Conservation (phyloP, 371 early-diverging fungal species). For the Fennellomyces sp. region DNA sequence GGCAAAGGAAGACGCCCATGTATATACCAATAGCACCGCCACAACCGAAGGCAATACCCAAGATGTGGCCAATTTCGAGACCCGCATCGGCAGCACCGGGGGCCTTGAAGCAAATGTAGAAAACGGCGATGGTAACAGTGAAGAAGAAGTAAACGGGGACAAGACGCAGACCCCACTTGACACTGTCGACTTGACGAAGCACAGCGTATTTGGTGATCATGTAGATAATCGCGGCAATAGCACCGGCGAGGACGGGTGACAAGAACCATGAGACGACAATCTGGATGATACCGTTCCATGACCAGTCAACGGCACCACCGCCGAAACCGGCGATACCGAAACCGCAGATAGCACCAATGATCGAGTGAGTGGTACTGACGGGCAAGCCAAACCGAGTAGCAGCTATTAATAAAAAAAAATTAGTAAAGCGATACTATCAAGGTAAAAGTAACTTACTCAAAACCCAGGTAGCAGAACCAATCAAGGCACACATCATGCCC, state of each 20-base stretch:
- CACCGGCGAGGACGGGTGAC: slow-evolving; percentile 72
- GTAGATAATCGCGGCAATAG: slow-evolving; percentile 70
- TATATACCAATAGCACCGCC: slow-evolving; percentile 56
- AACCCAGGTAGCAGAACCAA: slow-evolving; percentile 79
- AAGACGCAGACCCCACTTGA: slow-evolving; percentile 73
- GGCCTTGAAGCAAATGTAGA: slow-evolving; percentile 78
- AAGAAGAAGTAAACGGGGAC: slow-evolving; percentile 83
- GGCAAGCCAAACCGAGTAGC: slow-evolving; percentile 66
- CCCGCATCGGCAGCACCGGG: slow-evolving; percentile 47
- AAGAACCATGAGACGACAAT: slow-evolving; percentile 83
- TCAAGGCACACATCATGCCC: slow-evolving; percentile 81
- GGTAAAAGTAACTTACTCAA: slow-evolving; percentile 1
- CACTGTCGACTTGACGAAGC: slow-evolving; percentile 64
- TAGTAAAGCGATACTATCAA: not conserved
- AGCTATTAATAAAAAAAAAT: slow-evolving; percentile 32
- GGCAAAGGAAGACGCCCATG: slow-evolving; percentile 62
- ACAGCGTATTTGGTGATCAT: slow-evolving; percentile 66
- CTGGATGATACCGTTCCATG: slow-evolving; percentile 67
- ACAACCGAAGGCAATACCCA: slow-evolving; percentile 66
- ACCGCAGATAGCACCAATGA: slow-evolving; percentile 84
- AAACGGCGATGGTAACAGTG: slow-evolving; percentile 68
- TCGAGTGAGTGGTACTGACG: slow-evolving; percentile 64
- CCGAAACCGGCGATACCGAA: slow-evolving; percentile 81
- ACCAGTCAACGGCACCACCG: slow-evolving; percentile 67
- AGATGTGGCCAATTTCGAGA: slow-evolving; percentile 45